Evolutionary conservation across 1,284 basidiomycete genomes (phyloP), one percentile per base, ranked within the genome.

Genomic region (Puccinia hordei): DNA sequence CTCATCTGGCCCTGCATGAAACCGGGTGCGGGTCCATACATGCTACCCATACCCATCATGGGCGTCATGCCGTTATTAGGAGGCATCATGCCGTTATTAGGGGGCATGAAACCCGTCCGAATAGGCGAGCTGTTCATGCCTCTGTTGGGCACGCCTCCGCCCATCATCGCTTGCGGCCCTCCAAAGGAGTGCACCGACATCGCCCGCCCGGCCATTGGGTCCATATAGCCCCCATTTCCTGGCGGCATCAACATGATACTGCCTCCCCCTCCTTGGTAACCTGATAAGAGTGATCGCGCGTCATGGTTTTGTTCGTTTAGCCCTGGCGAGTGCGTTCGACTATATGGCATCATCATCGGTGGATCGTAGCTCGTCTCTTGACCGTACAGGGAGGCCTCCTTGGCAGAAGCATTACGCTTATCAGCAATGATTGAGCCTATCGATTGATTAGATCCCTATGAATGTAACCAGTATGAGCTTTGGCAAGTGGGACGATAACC

Each of bases 291-390:
- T 38, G 79, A 81, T 65, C 79, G 57, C 1, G 63, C 72, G 55
- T 81, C 79, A 4, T 73, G 51, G 38, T 80, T 73, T 19, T 55
- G 72, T 22, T 81, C 79, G 53, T 73, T 66, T n/a, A 81, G 59
- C 44, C 41, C 79, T 15, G 79, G 79, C 24, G 79, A 74, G n/a
- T 73, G 71, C 8, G 72, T 74, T 57, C 79, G 71, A 65, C 79
- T 81, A 33, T 74, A 66, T 17, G 69, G 49, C 55, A 65, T 66
- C 71, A 81, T 74, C 61, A 74, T 44, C 35, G 79, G 79, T 17
- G 79, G 79, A 59, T 81, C 79, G 33, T 81, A 81, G 35, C 49
- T 66, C 10, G 79, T 81, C 30, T 81, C 79, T 69, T 74, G 79
- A 24, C 79, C 79, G 61, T 81, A 81, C 24, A 81, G 35, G n/a